phyloP scores from a whole-genome alignment of 139 green algal genomes.

The Parachlorella kessleri region DNA sequence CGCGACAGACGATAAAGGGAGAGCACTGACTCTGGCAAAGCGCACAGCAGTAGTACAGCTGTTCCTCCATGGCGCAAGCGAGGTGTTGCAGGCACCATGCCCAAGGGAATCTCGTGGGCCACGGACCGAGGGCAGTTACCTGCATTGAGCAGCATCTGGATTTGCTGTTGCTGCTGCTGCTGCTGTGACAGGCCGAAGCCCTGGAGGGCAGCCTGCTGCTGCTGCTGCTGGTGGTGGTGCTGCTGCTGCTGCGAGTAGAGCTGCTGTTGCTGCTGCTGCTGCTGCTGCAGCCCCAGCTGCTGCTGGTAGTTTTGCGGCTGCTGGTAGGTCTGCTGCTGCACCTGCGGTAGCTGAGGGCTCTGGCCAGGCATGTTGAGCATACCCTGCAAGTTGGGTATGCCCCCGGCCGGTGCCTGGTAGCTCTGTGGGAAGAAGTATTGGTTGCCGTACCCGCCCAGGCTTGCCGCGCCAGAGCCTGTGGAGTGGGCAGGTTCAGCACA shows the following conservation, averaged over 20 bases:
- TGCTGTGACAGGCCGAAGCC: not conserved
- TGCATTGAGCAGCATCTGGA: conserved; percentile 1
- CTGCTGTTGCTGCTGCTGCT: not conserved
- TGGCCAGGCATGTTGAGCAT: too few relatives aligned
- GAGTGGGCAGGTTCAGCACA: too few relatives aligned
- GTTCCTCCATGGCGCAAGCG: too few relatives aligned
- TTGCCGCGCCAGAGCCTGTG: too few relatives aligned
- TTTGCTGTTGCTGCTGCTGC: conserved; percentile 1
- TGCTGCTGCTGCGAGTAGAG: not conserved
- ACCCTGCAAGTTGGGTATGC: not conserved
- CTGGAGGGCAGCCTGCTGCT: not conserved
- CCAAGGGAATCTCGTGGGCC: too few relatives aligned
- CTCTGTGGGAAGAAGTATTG: too few relatives aligned
- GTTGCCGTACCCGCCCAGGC: too few relatives aligned
- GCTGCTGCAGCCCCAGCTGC: not conserved
- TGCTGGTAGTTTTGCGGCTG: not conserved
- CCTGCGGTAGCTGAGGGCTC: not conserved
- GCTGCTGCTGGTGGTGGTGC: conserved; percentile 4
- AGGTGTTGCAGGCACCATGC: too few relatives aligned
- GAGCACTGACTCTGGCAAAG: too few relatives aligned
- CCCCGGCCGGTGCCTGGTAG: not conserved
- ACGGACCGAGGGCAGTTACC: too few relatives aligned
- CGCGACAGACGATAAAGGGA: too few relatives aligned
- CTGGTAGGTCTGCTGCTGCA: not conserved
- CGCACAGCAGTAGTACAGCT: too few relatives aligned